Conservation (phyloP, 371 early-diverging fungal genomes). For the Funneliformis caledonium region DNA sequence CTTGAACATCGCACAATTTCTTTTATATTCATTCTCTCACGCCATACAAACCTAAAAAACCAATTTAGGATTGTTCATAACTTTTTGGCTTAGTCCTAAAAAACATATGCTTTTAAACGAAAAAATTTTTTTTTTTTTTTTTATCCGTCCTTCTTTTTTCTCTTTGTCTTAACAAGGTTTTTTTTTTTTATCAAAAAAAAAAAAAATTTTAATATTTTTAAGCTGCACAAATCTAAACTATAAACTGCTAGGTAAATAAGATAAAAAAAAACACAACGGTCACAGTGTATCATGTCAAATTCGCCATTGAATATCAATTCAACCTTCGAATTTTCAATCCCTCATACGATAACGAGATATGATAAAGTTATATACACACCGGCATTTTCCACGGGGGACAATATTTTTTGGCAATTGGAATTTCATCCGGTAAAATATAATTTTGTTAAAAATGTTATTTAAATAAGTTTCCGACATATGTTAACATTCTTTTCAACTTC, state of each 20-base stretch:
- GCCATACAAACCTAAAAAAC: no score
- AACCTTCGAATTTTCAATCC: not conserved
- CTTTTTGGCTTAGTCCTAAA: no score
- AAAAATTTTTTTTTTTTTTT: no score
- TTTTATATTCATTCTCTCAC: no score
- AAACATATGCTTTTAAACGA: no score
- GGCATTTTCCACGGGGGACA: not conserved
- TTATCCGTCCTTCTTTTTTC: not conserved
- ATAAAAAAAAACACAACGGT: not conserved
- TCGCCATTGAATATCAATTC: not conserved
- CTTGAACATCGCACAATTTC: not conserved
- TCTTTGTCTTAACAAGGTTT: not conserved
- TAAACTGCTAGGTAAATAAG: no score
- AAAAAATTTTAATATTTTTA: no score
- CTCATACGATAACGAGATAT: not conserved
- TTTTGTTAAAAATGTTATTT: not conserved
- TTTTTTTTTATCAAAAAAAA: no score
- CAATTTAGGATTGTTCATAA: no score
- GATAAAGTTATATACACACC: not conserved
- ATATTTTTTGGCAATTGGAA: slow-evolving; percentile 10
- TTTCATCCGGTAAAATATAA: not conserved
- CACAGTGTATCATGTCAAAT: not conserved
- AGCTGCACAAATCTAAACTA: no score
- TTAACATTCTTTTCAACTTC: not conserved
- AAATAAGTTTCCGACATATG: not conserved